Evolutionary conservation across 768 basidiomycete genomes (phyloP).

Genomic region (Pleurotus cornucopiae): DNA sequence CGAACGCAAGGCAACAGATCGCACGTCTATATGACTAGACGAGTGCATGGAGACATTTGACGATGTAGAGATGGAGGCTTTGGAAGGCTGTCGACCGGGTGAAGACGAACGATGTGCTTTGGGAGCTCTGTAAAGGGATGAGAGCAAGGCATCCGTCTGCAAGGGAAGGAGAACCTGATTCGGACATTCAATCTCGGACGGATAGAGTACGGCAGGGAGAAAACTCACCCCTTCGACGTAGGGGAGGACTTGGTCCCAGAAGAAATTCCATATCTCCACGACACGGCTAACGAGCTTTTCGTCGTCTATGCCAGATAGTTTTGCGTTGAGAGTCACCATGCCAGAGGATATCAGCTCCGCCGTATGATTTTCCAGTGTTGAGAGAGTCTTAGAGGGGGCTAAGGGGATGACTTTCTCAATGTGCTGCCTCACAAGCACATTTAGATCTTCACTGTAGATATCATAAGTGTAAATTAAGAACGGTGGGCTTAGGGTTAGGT

Average conservation of each 20-base stretch:
- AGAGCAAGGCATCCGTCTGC: conserved; percentile 47
- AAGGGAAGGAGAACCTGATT: conserved; percentile 51
- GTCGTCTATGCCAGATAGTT: conserved; percentile 72
- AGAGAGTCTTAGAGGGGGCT: conserved; percentile 69
- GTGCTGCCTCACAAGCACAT: conserved; percentile 74
- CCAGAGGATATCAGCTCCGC: conserved; percentile 80
- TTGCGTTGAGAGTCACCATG: conserved; percentile 90
- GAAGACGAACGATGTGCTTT: conserved; percentile 51
- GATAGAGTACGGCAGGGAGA: not conserved
- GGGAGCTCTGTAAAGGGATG: conserved; percentile 62
- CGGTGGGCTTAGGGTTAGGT: not conserved
- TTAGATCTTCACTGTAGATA: conserved; percentile 74
- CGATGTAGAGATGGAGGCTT: conserved; percentile 32
- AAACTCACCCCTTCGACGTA: conserved; percentile 80
- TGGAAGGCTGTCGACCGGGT: conserved; percentile 45
- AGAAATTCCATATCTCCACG: conserved; percentile 90
- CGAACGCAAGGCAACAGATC: conserved; percentile 71
- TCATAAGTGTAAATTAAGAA: not conserved
- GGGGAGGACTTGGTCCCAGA: conserved; percentile 85
- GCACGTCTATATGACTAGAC: conserved; percentile 68
- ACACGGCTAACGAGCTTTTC: conserved; percentile 72
- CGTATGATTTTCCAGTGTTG: conserved; percentile 72
- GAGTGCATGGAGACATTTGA: conserved; percentile 26
- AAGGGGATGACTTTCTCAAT: conserved; percentile 71
- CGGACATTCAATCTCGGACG: not conserved